Percentiles rank a stretch among this genome's conserved stretches.
Evolutionary conservation across 2,329 filamentous ascomycete species (phyloP).

Genomic region (Stemphylium beticola): DNA sequence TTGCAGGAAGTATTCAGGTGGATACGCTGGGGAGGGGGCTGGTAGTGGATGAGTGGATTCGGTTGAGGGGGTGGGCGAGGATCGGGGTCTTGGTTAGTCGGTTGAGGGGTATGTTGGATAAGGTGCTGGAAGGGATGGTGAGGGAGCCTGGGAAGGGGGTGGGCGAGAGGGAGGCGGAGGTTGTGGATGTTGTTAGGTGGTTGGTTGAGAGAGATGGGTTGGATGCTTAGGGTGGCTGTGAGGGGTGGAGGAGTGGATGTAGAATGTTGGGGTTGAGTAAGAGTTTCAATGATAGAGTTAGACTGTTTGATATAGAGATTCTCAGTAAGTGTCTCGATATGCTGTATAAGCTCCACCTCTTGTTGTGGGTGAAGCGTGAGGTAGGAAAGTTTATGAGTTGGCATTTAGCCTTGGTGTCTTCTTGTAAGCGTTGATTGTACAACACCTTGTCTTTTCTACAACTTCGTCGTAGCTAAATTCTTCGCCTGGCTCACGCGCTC

Average conservation of each 20-base stretch:
- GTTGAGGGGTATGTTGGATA: conserved; percentile 84
- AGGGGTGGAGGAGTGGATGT: not conserved
- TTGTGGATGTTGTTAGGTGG: conserved; percentile 78
- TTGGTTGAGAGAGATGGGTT: conserved; percentile 90
- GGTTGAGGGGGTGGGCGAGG: conserved; percentile 87
- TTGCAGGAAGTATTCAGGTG: conserved; percentile 81
- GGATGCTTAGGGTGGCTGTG: conserved; percentile 55
- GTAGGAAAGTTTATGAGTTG: too few relatives aligned
- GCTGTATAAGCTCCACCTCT: too few relatives aligned
- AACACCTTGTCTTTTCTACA: too few relatives aligned
- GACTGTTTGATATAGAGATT: too few relatives aligned
- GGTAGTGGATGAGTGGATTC: conserved; percentile 89
- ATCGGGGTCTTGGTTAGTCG: conserved; percentile 89
- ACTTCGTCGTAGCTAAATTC: too few relatives aligned
- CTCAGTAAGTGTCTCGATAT: too few relatives aligned
- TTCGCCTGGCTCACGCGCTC: too few relatives aligned
- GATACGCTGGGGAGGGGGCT: conserved; percentile 88
- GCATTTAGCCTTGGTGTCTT: too few relatives aligned
- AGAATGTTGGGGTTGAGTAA: not conserved
- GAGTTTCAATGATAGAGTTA: not conserved
- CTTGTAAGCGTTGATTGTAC: too few relatives aligned
- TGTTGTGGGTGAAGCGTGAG: too few relatives aligned
- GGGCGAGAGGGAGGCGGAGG: conserved; percentile 57
- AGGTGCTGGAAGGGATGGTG: conserved; percentile 79
- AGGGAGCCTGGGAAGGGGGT: conserved; percentile 72